Conservation (phyloP, 2,329 filamentous ascomycete genomes). For the Penicillium sp. region DNA sequence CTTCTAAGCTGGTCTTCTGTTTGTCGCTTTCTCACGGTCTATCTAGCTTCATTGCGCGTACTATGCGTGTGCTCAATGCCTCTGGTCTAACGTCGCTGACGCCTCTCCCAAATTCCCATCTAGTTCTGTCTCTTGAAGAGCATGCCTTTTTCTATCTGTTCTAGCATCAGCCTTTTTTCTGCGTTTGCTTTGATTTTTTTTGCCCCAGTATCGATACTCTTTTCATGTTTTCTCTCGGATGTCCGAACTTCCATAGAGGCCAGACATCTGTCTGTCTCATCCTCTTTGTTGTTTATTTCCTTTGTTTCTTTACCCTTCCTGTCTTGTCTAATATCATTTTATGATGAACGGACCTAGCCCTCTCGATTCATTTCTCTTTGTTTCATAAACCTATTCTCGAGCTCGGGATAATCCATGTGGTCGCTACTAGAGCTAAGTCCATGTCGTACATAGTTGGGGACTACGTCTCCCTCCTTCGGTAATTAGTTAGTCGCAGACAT, state of each 20-base stretch:
- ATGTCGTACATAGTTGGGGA: not conserved
- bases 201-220: slow-evolving; percentile 18
- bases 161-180: slow-evolving; percentile 26
- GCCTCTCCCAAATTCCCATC: slow-evolving; percentile 21
- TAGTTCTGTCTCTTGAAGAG: slow-evolving; percentile 24
- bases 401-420: slow-evolving; percentile 11
- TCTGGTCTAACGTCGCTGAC: slow-evolving; percentile 25
- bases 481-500: not conserved
- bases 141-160: slow-evolving; percentile 21
- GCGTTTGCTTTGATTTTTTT: slow-evolving; percentile 14
- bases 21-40: slow-evolving; percentile 8
- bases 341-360: slow-evolving; percentile 23
- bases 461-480: not conserved
- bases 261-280: not conserved
- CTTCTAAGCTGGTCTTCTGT: slow-evolving; percentile 60
- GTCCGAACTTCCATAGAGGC: not conserved
- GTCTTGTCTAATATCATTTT: slow-evolving; percentile 25
- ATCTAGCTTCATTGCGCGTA: slow-evolving; percentile 3
- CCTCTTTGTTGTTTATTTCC: slow-evolving; percentile 6
- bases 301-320: slow-evolving; percentile 12
- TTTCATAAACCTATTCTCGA: slow-evolving; percentile 17
- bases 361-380: slow-evolving; percentile 18
- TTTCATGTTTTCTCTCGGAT: slow-evolving; percentile 4
- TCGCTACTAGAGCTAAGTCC: slow-evolving; percentile 1
- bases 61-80: slow-evolving; percentile 16